These are phyloP conservation scores for Hygrophila difformis DNA, from an alignment of 257 asterid genomes.

Conservation along the genomic window DNA sequence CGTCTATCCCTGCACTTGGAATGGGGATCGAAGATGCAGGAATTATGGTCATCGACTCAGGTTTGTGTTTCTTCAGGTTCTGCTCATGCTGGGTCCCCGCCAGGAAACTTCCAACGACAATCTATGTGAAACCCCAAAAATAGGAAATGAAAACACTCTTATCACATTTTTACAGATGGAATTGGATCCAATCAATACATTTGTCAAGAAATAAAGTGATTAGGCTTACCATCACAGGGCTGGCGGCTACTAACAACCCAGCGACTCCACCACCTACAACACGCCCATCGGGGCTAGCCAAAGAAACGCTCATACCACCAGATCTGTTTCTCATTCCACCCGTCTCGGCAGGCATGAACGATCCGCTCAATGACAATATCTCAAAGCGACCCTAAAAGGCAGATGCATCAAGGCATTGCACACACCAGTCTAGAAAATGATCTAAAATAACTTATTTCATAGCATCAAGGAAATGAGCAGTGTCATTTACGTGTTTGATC, in stretches of 20 bases:
- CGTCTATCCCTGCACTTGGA: conserved; percentile 44
- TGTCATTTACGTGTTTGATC: too few species aligned
- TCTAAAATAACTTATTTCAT: neutral
- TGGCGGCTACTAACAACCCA: conserved; percentile 81
- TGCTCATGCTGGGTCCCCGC: conserved; percentile 71
- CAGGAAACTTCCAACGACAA: conserved; percentile 82
- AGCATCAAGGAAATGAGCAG: neutral
- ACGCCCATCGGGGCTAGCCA: conserved; percentile 91
- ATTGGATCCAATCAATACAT: too few species aligned
- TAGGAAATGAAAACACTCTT: too few species aligned
- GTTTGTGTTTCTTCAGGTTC: conserved; percentile 53
- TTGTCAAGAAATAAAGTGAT: neutral
- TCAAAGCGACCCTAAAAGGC: conserved; percentile 73
- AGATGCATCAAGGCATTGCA: too few species aligned
- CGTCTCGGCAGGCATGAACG: conserved; percentile 75
- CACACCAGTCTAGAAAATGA: neutral
- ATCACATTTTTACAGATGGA: too few species aligned
- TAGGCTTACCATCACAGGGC: conserved; percentile 67
- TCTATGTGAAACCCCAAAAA: conserved; percentile 25
- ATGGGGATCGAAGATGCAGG: conserved; percentile 45
- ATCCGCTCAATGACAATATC: conserved; percentile 83
- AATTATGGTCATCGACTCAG: conserved; percentile 26
- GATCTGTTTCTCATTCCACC: conserved; percentile 89
- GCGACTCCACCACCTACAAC: conserved; percentile 95
- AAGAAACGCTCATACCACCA: conserved; percentile 95